phyloP scores from a whole-genome alignment of 164 flowering plant genomes.

The Sedum album region DNA sequence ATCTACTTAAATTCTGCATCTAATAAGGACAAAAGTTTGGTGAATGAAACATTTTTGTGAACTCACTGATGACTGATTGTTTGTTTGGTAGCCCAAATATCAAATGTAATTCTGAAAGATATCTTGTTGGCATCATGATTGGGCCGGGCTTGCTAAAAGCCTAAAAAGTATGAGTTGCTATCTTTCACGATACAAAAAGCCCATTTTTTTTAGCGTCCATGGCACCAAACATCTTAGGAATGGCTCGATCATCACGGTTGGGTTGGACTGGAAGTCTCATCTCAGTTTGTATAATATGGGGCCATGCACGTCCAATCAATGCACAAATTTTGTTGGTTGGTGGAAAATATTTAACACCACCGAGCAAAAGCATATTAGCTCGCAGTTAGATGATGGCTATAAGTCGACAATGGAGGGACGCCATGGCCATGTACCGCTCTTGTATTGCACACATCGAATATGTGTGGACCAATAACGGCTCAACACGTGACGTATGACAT shows the following conservation, averaged over 20 bases:
- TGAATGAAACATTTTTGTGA: neutral
- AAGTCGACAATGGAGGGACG: neutral
- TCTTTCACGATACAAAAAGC: too few species aligned
- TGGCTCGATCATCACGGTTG: too few species aligned
- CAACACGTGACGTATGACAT: neutral
- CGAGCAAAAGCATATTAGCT: neutral
- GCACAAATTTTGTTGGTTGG: neutral
- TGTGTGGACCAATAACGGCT: neutral
- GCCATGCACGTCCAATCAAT: conserved; percentile 2
- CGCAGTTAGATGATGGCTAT: neutral
- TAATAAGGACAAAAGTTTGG: neutral
- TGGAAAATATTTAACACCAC: neutral
- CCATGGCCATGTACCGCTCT: neutral
- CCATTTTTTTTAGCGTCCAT: too few species aligned
- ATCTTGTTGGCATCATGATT: too few species aligned
- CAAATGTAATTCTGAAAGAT: too few species aligned
- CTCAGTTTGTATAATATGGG: too few species aligned
- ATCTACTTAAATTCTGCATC: neutral
- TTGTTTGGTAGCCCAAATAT: too few species aligned
- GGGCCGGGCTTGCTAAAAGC: too few species aligned
- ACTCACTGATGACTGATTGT: too few species aligned
- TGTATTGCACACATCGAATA: neutral
- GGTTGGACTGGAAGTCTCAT: too few species aligned
- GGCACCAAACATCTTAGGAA: too few species aligned
- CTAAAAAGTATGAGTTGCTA: too few species aligned